Base-by-base conservation (phyloP, 306 rosid species). In the Neltuma alba region DNA sequence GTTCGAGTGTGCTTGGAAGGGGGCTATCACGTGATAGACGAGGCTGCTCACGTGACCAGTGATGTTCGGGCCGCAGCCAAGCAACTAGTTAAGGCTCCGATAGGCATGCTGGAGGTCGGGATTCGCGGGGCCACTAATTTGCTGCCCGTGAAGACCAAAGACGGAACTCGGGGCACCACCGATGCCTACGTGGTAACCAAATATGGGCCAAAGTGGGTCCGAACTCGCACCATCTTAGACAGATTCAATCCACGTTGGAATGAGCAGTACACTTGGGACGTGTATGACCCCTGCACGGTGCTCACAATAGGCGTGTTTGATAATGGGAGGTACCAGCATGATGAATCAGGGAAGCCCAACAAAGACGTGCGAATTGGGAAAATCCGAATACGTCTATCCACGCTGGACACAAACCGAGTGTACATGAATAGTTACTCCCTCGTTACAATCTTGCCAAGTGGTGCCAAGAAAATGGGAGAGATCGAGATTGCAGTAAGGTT, bases 401-500 rank as follows among this genome's bases (percentile, higher is more conserved):
- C 92, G 16, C 84, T 94, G 1, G 95, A 92, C 44, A 76, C 87
- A 6, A 94, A 94, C 77, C 82, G 92, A 30, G 92, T 89, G 1
- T 94, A 94, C 82, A 20, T 81, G 64, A 88, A 79, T 16, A 88
- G 92, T 2, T 91, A 91, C 67, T 78, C 95, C 1, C 89, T 94
- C n/a, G 77, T 83, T 0, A 94, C 91, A 23, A 60, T 92, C 58
- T 83, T 92, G 9, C 94, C 99, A 2, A 79, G 87, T 70, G 97
- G 99, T 2, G 95, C 95, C 42, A 92, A 81, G 89, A 94, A 89
- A 77, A 94, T 92, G 97, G 97, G 97, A 1, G 97, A 92, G 79
- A 83, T 94, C 3, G 97, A 92, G 57, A 94, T 94, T 5, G 95
- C 95, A 1, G 83, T 94, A 2, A 77, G 97, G 38, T 94, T 94